phyloP scores from a whole-genome alignment of 139 green algal species.

The Mesotaenium endlicherianum region DNA sequence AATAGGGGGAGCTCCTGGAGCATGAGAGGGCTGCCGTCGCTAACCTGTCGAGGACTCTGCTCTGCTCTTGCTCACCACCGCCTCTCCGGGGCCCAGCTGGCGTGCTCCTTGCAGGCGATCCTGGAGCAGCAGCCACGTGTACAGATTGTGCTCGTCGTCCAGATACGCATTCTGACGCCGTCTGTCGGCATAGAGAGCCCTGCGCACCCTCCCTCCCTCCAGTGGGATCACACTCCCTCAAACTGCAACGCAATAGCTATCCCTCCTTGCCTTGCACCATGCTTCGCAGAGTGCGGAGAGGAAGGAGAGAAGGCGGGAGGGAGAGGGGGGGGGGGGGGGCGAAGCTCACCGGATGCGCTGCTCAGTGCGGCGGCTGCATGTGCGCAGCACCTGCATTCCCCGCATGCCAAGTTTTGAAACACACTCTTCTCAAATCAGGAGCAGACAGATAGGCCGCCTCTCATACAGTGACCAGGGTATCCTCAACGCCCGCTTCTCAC shows the following conservation, averaged over 20 bases:
- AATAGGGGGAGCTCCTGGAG: not conserved
- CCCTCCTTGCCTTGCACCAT: not conserved
- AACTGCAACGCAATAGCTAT: not conserved
- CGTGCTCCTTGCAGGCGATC: not conserved
- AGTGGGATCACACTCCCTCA: not conserved
- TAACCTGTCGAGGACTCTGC: not conserved
- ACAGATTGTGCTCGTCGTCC: slow-evolving; percentile 18
- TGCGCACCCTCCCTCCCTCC: not conserved
- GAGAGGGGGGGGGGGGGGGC: not conserved
- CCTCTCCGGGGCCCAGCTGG: not conserved
- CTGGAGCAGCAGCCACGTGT: not conserved
- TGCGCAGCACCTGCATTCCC: not conserved
- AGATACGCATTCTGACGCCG: slow-evolving; percentile 16
- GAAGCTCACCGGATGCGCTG: not conserved
- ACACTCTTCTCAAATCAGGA: too few species aligned
- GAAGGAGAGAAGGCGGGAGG: not conserved
- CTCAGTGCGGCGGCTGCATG: not conserved
- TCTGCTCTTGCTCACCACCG: not conserved
- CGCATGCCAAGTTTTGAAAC: too few species aligned
- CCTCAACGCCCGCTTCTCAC: too few species aligned
- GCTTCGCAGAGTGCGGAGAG: not conserved
- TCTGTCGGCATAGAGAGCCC: slow-evolving; percentile 15
- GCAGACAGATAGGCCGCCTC: too few species aligned
- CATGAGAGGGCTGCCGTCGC: not conserved
- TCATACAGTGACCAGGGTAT: too few species aligned